Conservation (phyloP, 441 rosid species). For the Pelargonium myrrhifolium region DNA sequence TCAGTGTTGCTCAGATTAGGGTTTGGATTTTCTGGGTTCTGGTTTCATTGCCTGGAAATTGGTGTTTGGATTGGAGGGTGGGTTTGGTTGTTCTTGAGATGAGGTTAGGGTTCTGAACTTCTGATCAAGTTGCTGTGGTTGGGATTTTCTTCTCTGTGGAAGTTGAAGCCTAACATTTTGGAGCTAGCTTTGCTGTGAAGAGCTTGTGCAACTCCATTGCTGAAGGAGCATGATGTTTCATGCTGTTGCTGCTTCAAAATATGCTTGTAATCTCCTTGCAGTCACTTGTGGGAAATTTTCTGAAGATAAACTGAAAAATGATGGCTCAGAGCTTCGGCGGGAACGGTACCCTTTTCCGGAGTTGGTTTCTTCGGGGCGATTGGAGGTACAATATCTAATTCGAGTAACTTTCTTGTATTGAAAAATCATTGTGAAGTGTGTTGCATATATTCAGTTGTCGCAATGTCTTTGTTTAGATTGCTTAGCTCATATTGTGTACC, state of each 20-base stretch:
- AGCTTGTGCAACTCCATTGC: not conserved
- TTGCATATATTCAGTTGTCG: not conserved
- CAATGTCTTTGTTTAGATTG: slow-evolving; percentile 1
- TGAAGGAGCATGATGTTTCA: not conserved
- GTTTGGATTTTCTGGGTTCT: slow-evolving; percentile 3
- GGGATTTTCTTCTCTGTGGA: not conserved
- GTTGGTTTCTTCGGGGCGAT: slow-evolving; percentile 13
- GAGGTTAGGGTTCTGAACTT: not conserved
- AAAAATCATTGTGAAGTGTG: not conserved
- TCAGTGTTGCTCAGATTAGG: not conserved
- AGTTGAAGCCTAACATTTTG: not conserved
- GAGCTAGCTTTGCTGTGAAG: not conserved
- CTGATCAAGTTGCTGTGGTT: not conserved
- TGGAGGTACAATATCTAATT: slow-evolving; percentile 14
- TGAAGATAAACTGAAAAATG: not conserved
- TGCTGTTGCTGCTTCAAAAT: not conserved
- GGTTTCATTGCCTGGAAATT: not conserved
- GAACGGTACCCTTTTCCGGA: slow-evolving; percentile 12
- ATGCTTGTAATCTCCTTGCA: slow-evolving; percentile 6
- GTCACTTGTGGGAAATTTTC: slow-evolving; percentile 14
- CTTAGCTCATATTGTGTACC: not conserved
- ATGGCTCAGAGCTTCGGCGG: slow-evolving; percentile 1
- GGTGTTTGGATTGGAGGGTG: not conserved
- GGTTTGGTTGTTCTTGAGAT: not conserved
- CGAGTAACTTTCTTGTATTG: not conserved